A percentile compares a stretch with the other conserved stretches of the same genome.
Evolutionary conservation across 371 early-diverging fungal genomes (phyloP).

Genomic region (Mortierella sp.): DNA sequence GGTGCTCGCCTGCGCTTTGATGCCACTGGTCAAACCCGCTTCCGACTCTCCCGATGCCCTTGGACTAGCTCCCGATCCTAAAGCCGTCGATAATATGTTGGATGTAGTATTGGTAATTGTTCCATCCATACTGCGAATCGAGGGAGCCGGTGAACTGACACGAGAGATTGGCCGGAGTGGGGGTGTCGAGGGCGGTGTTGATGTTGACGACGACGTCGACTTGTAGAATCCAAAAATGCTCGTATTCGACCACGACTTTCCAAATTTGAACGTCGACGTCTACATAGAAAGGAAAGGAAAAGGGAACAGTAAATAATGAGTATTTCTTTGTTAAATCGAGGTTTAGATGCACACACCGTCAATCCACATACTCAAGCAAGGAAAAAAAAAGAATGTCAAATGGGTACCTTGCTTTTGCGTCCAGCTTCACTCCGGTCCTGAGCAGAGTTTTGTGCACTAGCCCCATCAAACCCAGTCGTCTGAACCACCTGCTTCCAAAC

Average conservation of each 20-base stretch:
- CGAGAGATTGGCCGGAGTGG: constrained; percentile 45
- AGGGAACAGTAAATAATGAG: background rate
- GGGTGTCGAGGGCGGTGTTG: constrained; percentile 49
- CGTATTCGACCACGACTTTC: constrained; percentile 66
- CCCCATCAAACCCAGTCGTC: constrained; percentile 46
- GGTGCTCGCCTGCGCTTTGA: constrained; percentile 37
- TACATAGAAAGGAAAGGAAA: background rate
- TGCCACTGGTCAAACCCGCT: constrained; percentile 20
- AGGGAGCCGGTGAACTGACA: constrained; percentile 48
- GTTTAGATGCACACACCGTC: too few relatives aligned
- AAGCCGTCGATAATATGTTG: constrained; percentile 3
- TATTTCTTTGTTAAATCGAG: too few relatives aligned
- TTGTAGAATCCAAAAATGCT: constrained; percentile 67
- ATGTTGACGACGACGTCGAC: constrained; percentile 54
- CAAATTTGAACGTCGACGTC: constrained; percentile 61
- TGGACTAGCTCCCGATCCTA: constrained; percentile 43
- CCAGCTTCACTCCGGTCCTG: constrained; percentile 52
- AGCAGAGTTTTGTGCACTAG: constrained; percentile 20
- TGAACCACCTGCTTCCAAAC: constrained; percentile 50
- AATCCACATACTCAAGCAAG: background rate
- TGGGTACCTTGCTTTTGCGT: constrained; percentile 41
- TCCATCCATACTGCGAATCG: constrained; percentile 44
- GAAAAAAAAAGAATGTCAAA: background rate
- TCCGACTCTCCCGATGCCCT: constrained; percentile 46
- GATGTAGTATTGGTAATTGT: constrained; percentile 1